Base-by-base conservation (phyloP, 495 filamentous ascomycete species). In the Neurospora sp. region DNA sequence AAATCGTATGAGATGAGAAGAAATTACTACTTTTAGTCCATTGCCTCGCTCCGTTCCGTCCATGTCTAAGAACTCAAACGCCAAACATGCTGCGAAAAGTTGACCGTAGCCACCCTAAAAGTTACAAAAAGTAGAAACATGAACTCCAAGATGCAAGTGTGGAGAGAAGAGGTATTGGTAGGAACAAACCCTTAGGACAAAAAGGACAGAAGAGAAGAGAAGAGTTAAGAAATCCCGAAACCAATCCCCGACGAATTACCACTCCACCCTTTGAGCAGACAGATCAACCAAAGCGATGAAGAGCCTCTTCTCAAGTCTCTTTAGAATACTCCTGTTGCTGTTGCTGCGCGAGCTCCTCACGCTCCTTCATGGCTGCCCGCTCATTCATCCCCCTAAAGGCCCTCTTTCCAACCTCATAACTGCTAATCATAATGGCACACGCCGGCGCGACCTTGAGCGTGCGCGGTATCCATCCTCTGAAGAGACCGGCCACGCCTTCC, bases 401-500 rank as follows among this genome's bases (percentile, higher is more conserved):
- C 80, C 91, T 91, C 88, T 99, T 99, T 12, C 96, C 94, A 31
- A 98, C 87, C 82, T 99, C 96, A 77, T 98, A 99, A 72, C 90
- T 96, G 72, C 93, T 97, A 75, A 99, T 99, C 96, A 99, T 99
- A 77, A 99, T 98, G n/a, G 96, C 96, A 82, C 96, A 98, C 16
- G 94, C 94, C 2, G 96, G 96, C 12, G 96, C 94, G 7, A 98
- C 94, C 78, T 98, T 98, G 66, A 99, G 83, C 75, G 93, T 97
- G 42, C 96, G 86, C 1, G 96, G 93, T 20, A 91, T 91, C 92
- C 93, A 97, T 14, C 96, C 96, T 72, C 86, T 92, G 86, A 94
- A 98, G 14, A 99, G 82, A 0, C 95, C 96, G 0, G 87, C 79
- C 41, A 89, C 75, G 1, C 96, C 96, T 82, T 98, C 94, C 69